Evolutionary conservation across 1,284 basidiomycete genomes (phyloP).

Genomic region (Ganoderma sinense): DNA sequence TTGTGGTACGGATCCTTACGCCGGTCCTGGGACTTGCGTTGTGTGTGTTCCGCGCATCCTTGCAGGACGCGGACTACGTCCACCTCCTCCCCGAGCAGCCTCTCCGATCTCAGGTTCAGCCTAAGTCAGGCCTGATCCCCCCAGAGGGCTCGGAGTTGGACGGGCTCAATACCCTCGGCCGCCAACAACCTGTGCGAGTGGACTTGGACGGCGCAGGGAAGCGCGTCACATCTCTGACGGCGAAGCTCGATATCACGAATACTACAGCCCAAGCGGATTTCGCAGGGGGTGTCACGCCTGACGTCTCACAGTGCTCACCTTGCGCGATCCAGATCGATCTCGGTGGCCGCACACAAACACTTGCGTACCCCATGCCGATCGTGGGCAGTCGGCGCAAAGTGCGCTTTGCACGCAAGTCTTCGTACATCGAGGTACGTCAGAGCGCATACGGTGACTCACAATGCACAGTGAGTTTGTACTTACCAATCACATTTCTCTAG

Average conservation of each 20-base stretch:
- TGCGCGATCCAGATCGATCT: constrained; percentile 41
- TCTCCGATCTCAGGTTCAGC: neutral
- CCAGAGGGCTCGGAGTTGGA: neutral
- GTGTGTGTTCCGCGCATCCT: neutral
- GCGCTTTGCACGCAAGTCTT: constrained; percentile 58
- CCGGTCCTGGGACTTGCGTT: constrained; percentile 35
- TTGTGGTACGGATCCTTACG: constrained; percentile 21
- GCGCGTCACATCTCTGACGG: constrained; percentile 30
- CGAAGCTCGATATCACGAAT: constrained; percentile 36
- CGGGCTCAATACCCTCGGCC: constrained; percentile 13
- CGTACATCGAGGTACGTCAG: constrained; percentile 57
- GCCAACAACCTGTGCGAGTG: constrained; percentile 40
- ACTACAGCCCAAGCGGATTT: constrained; percentile 32
- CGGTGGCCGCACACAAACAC: constrained; percentile 31
- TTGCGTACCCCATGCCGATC: constrained; percentile 45
- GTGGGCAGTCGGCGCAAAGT: constrained; percentile 42
- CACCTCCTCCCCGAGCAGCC: neutral
- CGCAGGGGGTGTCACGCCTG: constrained; percentile 25
- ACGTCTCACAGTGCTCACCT: constrained; percentile 41
- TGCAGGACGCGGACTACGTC: neutral
- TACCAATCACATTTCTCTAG: constrained; percentile 29
- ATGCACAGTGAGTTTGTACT: constrained; percentile 21
- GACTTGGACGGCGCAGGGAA: neutral
- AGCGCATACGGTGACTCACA: constrained; percentile 13
- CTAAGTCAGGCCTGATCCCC: neutral